phyloP scores from a whole-genome alignment of 306 rosid species.

The Prunus padus region DNA sequence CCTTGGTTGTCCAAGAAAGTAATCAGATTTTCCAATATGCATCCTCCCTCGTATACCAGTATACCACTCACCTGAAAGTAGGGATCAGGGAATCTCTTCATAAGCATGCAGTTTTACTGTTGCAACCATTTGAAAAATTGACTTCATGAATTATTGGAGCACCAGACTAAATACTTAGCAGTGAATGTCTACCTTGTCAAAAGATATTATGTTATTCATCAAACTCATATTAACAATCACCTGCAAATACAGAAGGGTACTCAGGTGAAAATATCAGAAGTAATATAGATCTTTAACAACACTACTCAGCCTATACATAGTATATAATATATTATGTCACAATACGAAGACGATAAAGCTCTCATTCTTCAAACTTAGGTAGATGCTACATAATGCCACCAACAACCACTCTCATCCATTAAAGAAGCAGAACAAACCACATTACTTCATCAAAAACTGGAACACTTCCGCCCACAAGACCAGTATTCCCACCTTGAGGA shows the following conservation, averaged over 20 bases:
- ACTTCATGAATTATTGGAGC: conserved; percentile 11
- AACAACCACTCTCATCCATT: conserved; percentile 11
- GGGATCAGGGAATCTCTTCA: conserved; percentile 27
- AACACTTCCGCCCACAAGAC: conserved; percentile 98
- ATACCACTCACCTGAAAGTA: conserved; percentile 87
- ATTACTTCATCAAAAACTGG: conserved; percentile 98
- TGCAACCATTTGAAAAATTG: conserved; percentile 8
- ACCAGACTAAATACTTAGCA: conserved; percentile 9
- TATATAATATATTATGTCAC: not conserved
- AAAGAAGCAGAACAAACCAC: conserved; percentile 9
- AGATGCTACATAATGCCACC: not conserved
- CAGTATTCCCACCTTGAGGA: conserved; percentile 99
- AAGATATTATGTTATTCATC: conserved; percentile 72
- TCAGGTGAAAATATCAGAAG: conserved; percentile 7
- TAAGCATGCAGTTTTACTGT: conserved; percentile 17
- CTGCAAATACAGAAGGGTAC: conserved; percentile 51
- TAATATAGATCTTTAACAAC: conserved; percentile 1
- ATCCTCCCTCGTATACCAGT: conserved; percentile 95
- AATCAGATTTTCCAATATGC: conserved; percentile 86
- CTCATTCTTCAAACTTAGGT: not conserved
- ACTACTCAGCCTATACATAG: not conserved
- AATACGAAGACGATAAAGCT: not conserved
- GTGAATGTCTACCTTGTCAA: conserved; percentile 68
- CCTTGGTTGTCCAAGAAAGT: conserved; percentile 82
- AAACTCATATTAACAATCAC: conserved; percentile 73